phyloP scores from a whole-genome alignment of 1,139 yeast genomes.

The Debaryomycetaceae sp. region DNA sequence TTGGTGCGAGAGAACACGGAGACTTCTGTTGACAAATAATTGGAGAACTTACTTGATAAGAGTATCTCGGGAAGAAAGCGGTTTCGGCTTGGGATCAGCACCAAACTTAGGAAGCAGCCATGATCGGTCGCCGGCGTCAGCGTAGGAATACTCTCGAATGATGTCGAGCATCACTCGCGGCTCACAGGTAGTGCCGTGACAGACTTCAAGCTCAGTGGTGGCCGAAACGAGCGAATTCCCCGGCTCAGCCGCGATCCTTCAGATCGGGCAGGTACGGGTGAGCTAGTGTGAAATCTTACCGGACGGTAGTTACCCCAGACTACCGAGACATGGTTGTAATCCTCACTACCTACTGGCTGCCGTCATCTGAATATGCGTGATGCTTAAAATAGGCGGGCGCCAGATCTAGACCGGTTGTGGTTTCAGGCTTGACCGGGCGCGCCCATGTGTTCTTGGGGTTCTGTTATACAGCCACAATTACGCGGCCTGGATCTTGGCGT shows the following conservation, averaged over 20 bases:
- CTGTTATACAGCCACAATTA: too few relatives aligned
- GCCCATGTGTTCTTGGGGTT: too few relatives aligned
- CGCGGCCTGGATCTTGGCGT: too few relatives aligned
- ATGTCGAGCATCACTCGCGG: constrained; percentile 47
- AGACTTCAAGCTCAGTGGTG: neutral
- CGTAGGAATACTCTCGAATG: constrained; percentile 50
- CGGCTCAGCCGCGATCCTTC: neutral
- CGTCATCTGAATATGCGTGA: too few relatives aligned
- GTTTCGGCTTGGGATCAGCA: neutral
- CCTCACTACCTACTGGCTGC: too few relatives aligned
- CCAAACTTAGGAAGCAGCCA: too few relatives aligned
- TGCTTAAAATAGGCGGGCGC: too few relatives aligned
- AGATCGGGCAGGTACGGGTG: neutral
- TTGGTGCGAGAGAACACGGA: constrained; percentile 59
- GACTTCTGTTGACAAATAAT: constrained; percentile 43
- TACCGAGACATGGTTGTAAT: too few relatives aligned
- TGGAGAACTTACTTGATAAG: constrained; percentile 5
- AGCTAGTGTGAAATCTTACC: neutral
- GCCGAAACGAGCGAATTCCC: neutral
- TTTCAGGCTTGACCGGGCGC: too few relatives aligned
- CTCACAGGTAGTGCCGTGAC: constrained; percentile 9
- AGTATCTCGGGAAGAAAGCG: neutral
- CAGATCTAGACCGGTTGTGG: too few relatives aligned
- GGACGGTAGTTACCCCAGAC: too few relatives aligned
- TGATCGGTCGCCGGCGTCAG: constrained; percentile 12